Evolutionary conservation across 768 basidiomycete species (phyloP), one percentile per base, ranked within the genome.

Genomic region (Tylopilus subfusipes): DNA sequence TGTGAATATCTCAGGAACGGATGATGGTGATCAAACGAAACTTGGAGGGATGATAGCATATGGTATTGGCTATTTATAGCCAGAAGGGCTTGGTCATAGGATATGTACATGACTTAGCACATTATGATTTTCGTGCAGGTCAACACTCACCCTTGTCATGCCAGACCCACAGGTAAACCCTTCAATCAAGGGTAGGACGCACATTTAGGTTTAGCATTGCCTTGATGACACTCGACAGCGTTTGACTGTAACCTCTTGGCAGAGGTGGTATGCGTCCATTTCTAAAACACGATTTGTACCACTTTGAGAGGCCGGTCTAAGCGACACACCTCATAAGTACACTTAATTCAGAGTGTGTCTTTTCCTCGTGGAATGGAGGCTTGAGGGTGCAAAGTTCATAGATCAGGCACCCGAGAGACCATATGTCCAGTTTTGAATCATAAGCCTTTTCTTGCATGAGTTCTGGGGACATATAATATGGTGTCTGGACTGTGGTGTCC

Each of bases 381-480:
- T 89, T 89, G 50, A 94, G 78, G 0, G 96, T 93, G 59, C 96
- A 98, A 36, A 98, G 82, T 73, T 98, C 97, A 69, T 91, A 98
- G 24, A 98, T 91, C 27, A 98, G 79, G 72, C 97, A 99, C 1
- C 97, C 97, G 29, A 98, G 79, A 5, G 93, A 95, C 97, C 97
- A 99, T 44, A 99, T 98, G 66, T 99, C 97, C 0, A 91, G 93
- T 74, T 98, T 99, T 8, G 92, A 88, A 73, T 98, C 97, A 72
- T 99, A 99, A 4, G 92, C 84, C 68, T 92, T 94, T 68, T 98
- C 96, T 74, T 91, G 92, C 83, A 98, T 93, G 31, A 98, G 80
- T 70, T 99, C 96, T 0, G 97, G 97, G 1, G 94, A 97, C 97
- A 99, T 98, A 75, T 99, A 98, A 68, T 98, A 95, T 3, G 97